Evolutionary conservation across 176 grass and related monocot species (phyloP), one percentile per base, ranked within the genome.

Genomic region (Hyparrhenia diplandra): DNA sequence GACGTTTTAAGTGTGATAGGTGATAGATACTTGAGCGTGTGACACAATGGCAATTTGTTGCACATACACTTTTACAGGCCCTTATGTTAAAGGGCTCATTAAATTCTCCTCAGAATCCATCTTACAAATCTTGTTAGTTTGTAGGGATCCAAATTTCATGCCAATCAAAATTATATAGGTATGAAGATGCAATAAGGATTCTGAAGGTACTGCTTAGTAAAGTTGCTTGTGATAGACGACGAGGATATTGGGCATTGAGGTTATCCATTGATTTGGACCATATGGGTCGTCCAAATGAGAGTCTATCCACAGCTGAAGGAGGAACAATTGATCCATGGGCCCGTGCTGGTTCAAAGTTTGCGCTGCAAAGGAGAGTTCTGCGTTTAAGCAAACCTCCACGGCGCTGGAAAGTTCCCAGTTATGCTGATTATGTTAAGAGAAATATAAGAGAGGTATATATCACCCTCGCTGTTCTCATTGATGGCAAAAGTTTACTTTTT

Each of bases 241-340:
- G 92, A 78, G 92, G 96, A 73, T 90, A 99, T 87, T 95, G 92
- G 92, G 85, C 80, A 55, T 35, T 93, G 62, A 93, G 92, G 76
- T 76, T 99, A 84, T 99, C 90, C 87, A 63, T 99, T 84, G 91
- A 99, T 86, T 88, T 95, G 86, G 96, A 95, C 73, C 92, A 99
- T 85, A 84, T 85, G 73, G 73, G 52, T 63, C 46, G 75, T 73
- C 62, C 88, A 62, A 93, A 93, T 77, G 96, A 95, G 60, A 95
- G 96, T 69, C 88, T 99, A 52, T 88, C 79, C 61, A 84, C 89
- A 75, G 92, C 92, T 82, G 96, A 99, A 90, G 86, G 77, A 84
- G 92, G 87, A 54, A 60, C 88, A 32, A 39, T 58, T 73, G 96
- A 99, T 87, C 71, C 90, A 72, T 99, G 90, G 86, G 88, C 88